Base-by-base conservation (phyloP, 169 alveolate species). In the Cryptosporidium ryanae region DNA sequence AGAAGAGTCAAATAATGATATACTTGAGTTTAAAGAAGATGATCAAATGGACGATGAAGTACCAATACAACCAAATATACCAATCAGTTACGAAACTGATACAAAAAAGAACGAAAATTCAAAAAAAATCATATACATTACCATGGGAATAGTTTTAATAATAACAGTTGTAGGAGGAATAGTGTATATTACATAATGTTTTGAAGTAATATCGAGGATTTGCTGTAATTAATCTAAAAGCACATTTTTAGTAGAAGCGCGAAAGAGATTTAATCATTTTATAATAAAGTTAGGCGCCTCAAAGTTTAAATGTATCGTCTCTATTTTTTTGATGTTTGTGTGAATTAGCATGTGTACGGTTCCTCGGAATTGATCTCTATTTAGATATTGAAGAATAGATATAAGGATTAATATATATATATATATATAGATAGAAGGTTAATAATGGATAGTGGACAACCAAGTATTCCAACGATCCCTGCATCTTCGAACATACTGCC, bases 401-500 rank as follows among this genome's bases (percentile, higher is more conserved):
- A 38, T 38, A 4, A 38, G 1, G 8, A 54, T 54, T 54, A 21
- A 54, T 21, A 18, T 54, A 54, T 48, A 13, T 48, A 48, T 48
- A n/a, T n/a, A n/a, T n/a, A n/a, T n/a, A 17, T 10, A 25, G 25
- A n/a, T 61, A 6, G 25, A 52, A n/a, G 21, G 34, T 43, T 17
- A 59, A 55, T 32, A 13, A 76, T 76, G 87, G 87, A 76, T 6
- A 61, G 87, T 31, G 87, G 71, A 12, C 87, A 76, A 21, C 87
- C 87, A n/a, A 76, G 87, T 44, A 59, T 76, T 61, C 87, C 87
- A 38, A 76, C 87, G n/a, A 61, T 61, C 13, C 87, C 87, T 54
- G 76, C 68, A 29, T 76, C 87, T 27, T 76, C 87, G 25, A 76
- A 55, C 44, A 76, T 76, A 5, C 5, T 61, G 34, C 87, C 87